Base-by-base conservation (phyloP, 2,329 filamentous ascomycete genomes). In the Calonectria pteridis region DNA sequence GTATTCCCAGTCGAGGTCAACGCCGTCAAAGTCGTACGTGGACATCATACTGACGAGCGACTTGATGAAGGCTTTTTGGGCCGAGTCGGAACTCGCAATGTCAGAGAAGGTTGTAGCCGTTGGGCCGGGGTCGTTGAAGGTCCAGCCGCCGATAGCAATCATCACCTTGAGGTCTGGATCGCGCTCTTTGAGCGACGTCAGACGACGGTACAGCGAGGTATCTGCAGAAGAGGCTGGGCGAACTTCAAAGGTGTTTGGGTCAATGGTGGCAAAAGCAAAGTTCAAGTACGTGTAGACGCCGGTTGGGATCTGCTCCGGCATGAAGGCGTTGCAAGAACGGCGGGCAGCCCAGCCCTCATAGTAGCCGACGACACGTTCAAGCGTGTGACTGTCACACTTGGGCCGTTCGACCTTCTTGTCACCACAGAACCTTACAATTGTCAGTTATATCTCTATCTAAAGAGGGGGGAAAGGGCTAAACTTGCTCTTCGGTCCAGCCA, bases 131-230 rank as follows among this genome's bases (percentile, higher is more conserved):
- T 88, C 84, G 64, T 81, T 85, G 64, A 87, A 85, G 2, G 82
- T 78, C 83, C 84, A 88, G 0, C 87, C 87, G 2, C 87, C 85
- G 2, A 88, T 73, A 5, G 84, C 81, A 35, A 88, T 81, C 75
- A 79, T 84, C 0, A 83, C 81, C 75, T 86, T 78, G 0, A 88
- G 77, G 2, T 69, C 72, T 0, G 76, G 75, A n/a, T 81, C 71
- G 7, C 59, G 62, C 2, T 70, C 23, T 74, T 87, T 86, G 0
- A 86, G 62, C 1, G 20, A 9, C 4, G 46, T 50, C 0, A 75
- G 28, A 11, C 65, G 26, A 11, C 50, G 14, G 29, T 73, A 73
- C 1, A 71, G 43, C 2, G 35, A 9, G 1, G 20, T 37, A 23
- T 69, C 63, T 1, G 26, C 23, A 3, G 10, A 2, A 7, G 35